A percentile compares a stretch with the other conserved stretches of the same genome.
phyloP scores from a whole-genome alignment of 1,284 basidiomycete genomes.

The Singerocomus rubriflavus region DNA sequence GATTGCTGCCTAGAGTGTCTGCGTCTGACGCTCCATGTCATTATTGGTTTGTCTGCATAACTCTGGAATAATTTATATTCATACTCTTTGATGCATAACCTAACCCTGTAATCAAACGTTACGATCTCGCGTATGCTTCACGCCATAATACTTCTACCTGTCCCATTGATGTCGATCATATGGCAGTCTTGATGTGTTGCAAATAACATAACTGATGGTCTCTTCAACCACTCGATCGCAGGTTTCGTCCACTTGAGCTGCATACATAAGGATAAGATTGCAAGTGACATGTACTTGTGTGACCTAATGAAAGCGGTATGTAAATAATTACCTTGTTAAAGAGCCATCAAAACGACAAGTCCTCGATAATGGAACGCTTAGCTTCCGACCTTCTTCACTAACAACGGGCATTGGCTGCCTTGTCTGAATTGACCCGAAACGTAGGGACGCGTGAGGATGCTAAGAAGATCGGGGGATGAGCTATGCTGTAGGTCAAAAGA shows the following conservation, averaged over 20 bases:
- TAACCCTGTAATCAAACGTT: conserved; percentile 9
- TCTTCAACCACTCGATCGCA: background rate
- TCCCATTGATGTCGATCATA: conserved; percentile 5
- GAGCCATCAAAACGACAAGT: background rate
- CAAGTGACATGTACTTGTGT: background rate
- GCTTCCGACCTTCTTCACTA: conserved; percentile 37
- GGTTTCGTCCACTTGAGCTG: background rate
- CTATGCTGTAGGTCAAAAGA: background rate
- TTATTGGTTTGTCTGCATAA: conserved; percentile 12
- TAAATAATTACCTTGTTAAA: background rate
- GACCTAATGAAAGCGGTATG: background rate
- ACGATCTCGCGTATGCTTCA: conserved; percentile 8
- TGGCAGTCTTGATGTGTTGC: conserved; percentile 17
- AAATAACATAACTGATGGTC: background rate
- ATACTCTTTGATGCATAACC: conserved; percentile 24
- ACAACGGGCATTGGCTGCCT: conserved; percentile 67
- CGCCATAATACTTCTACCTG: conserved; percentile 5
- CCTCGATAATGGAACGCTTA: background rate
- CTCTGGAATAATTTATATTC: conserved; percentile 2
- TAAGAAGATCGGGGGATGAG: conserved; percentile 27
- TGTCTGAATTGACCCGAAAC: conserved; percentile 54
- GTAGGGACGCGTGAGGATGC: conserved; percentile 72
- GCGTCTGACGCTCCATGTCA: conserved; percentile 10
- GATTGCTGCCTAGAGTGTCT: background rate
- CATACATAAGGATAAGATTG: background rate